Percentiles rank a stretch among this genome's conserved stretches.
Evolutionary conservation across 225 moss, liverwort and hornwort genomes (phyloP).

Genomic region (Physcomitrellopsis africana): DNA sequence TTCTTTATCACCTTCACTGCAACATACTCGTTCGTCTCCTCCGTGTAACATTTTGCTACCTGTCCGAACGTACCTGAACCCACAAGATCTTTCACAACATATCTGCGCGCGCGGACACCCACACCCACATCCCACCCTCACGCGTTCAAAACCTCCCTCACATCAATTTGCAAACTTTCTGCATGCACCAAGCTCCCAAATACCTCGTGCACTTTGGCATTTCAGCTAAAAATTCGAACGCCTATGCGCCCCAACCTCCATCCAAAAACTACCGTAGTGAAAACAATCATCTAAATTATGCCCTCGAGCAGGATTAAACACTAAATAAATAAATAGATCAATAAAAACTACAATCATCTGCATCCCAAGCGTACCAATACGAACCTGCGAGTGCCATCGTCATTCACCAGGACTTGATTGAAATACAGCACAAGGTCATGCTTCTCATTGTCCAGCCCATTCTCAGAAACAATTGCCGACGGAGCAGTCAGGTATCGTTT

Average conservation of each 20-base stretch:
- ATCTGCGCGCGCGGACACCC: conserved; percentile 50
- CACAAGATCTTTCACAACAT: conserved; percentile 87
- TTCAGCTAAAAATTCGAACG: too few relatives aligned
- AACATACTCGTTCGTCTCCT: conserved; percentile 71
- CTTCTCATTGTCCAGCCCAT: conserved; percentile 57
- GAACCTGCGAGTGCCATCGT: conserved; percentile 64
- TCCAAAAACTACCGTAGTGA: not conserved
- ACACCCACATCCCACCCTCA: conserved; percentile 3
- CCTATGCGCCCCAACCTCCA: not conserved
- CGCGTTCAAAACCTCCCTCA: conserved; percentile 7
- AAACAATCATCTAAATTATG: not conserved
- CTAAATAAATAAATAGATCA: not conserved
- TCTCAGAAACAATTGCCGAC: conserved; percentile 43
- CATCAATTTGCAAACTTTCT: not conserved
- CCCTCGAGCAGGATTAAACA: not conserved
- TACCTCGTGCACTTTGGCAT: too few relatives aligned
- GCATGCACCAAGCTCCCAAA: not conserved
- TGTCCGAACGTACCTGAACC: conserved; percentile 96
- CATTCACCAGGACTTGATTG: conserved; percentile 53
- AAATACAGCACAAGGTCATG: conserved; percentile 61
- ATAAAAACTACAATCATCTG: not conserved
- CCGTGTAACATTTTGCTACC: conserved; percentile 85
- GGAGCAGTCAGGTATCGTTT: conserved; percentile 57
- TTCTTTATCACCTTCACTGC: conserved; percentile 98
- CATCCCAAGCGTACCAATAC: conserved; percentile 11